phyloP scores from a whole-genome alignment of 164 flowering plant genomes.

The Macadamia tetraphylla region DNA sequence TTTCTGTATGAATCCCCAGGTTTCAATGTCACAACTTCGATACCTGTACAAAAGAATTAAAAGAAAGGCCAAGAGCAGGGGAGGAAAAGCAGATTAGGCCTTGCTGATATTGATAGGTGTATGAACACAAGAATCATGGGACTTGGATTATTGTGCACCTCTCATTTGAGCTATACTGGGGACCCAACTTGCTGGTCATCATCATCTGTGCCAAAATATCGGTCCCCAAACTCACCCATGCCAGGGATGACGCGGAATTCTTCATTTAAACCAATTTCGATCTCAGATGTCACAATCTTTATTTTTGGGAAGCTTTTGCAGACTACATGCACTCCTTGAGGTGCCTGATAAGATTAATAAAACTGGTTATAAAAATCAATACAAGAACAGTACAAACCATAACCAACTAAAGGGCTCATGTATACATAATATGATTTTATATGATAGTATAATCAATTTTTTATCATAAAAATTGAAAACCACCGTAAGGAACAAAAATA shows the following conservation, averaged over 20 bases:
- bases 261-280: conserved; percentile 69
- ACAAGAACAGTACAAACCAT: no score
- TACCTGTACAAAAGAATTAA: neutral
- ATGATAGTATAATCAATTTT: no score
- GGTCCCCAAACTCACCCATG: conserved; percentile 95
- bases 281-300: conserved; percentile 96
- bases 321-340: conserved; percentile 89
- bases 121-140: neutral
- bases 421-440: no score
- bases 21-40: neutral
- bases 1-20: no score
- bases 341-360: conserved; percentile 52
- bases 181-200: conserved; percentile 37
- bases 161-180: conserved; percentile 2
- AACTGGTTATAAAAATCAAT: no score
- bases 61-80: no score
- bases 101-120: neutral
- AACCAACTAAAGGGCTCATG: no score
- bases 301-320: conserved; percentile 83
- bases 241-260: conserved; percentile 91
- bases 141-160: no score
- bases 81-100: neutral
- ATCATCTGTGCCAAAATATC: conserved; percentile 97
- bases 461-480: no score
- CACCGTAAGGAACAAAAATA: no score